Base-by-base conservation (phyloP, 352 stramenopile species). In the Nothophytophthora sp. region DNA sequence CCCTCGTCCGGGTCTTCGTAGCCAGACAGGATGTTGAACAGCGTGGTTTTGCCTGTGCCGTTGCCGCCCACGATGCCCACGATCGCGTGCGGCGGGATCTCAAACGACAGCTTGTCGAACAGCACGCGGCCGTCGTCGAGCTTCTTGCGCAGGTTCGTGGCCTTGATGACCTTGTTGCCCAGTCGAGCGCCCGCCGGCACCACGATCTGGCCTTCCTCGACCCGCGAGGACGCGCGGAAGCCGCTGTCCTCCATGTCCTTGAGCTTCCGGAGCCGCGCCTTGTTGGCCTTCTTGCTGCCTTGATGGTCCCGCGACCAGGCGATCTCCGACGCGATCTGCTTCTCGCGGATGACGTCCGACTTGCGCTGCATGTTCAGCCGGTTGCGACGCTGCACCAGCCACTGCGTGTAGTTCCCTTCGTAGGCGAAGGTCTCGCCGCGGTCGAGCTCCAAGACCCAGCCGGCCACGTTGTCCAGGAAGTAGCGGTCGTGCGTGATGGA, bases 401-500 rank as follows among this genome's bases (percentile, higher is more conserved):
- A 99, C 46, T 86, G 74, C n/a, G 89, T 96, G 76, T 99, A 99
- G 70, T 99, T 99, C 28, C 97, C 97, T 74, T 99, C 92, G 73
- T 98, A 98, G 30, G 95, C 95, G 70, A 98, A 97, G n/a, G 94
- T 97, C 57, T 98, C 76, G 16, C 97, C 96, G 41, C 94, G 82
- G 67, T 99, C 96, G 2, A 99, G 76, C 63, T 99, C 96, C 3
- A 99, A 69, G 51, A 99, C 98, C 95, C 96, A 99, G 20, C 94
- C 80, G 6, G 94, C 93, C 5, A 99, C 96, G 60, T 99, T 98
- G 60, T 99, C 96, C 22, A 99, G 57, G 63, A 99, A 99, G 71
- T 99, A 99, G 18, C 96, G 82, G 67, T 99, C 97, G 79, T 99
- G 97, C 20, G 97, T 99, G 60, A 99, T 98, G 24, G 92, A 98